A percentile compares a stretch with the other conserved stretches of the same genome.
Conservation (phyloP, 345 rosid genomes). For the Eucalyptus coolabah region DNA sequence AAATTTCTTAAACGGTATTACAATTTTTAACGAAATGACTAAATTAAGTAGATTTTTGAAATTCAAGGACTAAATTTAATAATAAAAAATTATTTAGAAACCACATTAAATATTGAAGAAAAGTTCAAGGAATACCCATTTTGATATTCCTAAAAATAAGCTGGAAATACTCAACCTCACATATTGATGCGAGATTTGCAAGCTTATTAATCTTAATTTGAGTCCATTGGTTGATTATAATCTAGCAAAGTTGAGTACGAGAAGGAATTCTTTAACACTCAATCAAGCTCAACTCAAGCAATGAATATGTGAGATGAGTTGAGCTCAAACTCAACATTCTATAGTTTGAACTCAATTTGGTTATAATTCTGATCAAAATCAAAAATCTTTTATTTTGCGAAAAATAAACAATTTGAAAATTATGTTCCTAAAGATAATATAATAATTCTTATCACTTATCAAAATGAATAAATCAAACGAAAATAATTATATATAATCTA, state of each 20-base stretch:
- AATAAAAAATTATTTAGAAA: neutral
- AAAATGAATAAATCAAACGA: neutral
- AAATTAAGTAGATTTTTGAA: neutral
- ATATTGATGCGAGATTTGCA: neutral
- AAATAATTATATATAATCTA: too few relatives aligned
- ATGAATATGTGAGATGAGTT: neutral
- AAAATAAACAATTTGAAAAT: neutral
- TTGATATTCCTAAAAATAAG: neutral
- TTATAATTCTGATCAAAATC: rapidly evolving
- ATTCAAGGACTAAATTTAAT: neutral
- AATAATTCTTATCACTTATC: neutral
- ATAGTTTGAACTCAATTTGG: neutral
- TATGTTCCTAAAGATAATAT: neutral
- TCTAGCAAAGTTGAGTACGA: neutral
- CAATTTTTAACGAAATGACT: neutral
- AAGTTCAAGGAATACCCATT: neutral
- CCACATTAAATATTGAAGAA: neutral
- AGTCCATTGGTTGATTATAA: neutral
- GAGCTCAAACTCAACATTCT: neutral
- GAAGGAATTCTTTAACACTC: neutral
- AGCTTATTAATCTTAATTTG: neutral
- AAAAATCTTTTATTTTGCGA: rapidly evolving
- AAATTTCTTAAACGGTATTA: neutral
- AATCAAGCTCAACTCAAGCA: neutral
- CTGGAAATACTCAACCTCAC: neutral